These are phyloP conservation scores for Arabidopsis hybrid DNA, from an alignment of 441 rosid species.

Conservation along the genomic window DNA sequence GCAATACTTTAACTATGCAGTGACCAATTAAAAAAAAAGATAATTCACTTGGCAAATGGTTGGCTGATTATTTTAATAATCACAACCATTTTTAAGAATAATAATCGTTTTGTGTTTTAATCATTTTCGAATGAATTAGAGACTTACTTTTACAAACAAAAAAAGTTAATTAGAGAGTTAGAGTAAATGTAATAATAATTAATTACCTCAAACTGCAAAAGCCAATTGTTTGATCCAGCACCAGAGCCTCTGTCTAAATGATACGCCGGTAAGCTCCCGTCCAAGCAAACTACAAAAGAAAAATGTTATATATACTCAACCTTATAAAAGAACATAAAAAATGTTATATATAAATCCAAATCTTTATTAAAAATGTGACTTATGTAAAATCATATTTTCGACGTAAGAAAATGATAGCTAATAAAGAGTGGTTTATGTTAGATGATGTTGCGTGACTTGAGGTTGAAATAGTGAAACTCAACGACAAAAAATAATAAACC, in stretches of 20 bases:
- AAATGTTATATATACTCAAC: background rate
- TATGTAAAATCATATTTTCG: background rate
- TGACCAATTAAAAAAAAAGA: slow-evolving; percentile 12
- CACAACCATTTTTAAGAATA: slow-evolving; percentile 7
- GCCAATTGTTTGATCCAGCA: slow-evolving; percentile 80
- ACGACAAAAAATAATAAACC: background rate
- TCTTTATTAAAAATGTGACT: background rate
- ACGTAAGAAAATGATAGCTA: slow-evolving; percentile 20
- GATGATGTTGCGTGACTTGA: slow-evolving; percentile 1
- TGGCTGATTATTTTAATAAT: slow-evolving; percentile 4
- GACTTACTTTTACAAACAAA: background rate
- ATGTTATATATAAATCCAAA: background rate
- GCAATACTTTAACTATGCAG: slow-evolving; percentile 2
- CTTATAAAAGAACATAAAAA: too few relatives aligned
- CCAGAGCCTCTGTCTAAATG: slow-evolving; percentile 86
- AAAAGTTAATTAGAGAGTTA: background rate
- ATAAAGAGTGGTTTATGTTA: background rate
- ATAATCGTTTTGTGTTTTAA: background rate
- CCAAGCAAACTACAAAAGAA: slow-evolving; percentile 72
- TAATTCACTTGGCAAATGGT: slow-evolving; percentile 1
- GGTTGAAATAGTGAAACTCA: slow-evolving; percentile 13
- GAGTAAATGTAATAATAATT: slow-evolving; percentile 26
- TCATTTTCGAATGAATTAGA: background rate
- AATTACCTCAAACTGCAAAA: slow-evolving; percentile 88
- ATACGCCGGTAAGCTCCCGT: slow-evolving; percentile 93